Evolutionary conservation across 257 asterid species (phyloP).

Genomic region (Hygrophila difformis): DNA sequence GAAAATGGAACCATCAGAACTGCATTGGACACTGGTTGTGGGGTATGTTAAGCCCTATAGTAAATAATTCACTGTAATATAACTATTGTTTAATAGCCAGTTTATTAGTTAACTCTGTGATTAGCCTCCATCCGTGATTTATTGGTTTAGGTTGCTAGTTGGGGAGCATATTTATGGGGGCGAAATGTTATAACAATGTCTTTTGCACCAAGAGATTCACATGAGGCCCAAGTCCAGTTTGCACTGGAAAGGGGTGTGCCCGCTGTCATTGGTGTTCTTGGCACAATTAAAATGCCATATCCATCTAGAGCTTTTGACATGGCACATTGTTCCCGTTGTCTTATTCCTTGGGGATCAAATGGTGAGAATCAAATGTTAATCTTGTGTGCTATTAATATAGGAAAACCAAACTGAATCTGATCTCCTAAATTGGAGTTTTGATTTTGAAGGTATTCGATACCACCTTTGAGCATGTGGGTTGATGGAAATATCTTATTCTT

Average conservation of each 20-base stretch:
- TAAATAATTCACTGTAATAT: too few species aligned
- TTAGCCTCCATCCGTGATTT: too few species aligned
- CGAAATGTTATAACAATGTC: slow-evolving; percentile 12
- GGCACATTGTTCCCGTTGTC: slow-evolving; percentile 14
- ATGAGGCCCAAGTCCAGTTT: slow-evolving; percentile 17
- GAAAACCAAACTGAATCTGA: too few species aligned
- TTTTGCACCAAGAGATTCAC: slow-evolving; percentile 14
- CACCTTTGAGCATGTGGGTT: neutral
- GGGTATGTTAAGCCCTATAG: neutral
- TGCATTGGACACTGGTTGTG: slow-evolving; percentile 21
- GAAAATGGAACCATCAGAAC: slow-evolving; percentile 13
- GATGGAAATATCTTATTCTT: neutral
- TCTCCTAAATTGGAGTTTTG: too few species aligned
- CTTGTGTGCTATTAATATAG: too few species aligned
- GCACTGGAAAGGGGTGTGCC: slow-evolving; percentile 17
- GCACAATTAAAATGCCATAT: slow-evolving; percentile 9
- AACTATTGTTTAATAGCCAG: too few species aligned
- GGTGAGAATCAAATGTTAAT: too few species aligned
- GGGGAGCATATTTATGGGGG: slow-evolving; percentile 13
- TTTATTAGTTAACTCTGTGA: too few species aligned
- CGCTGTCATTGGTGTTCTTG: slow-evolving; percentile 10
- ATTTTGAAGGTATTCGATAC: too few species aligned
- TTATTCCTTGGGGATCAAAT: slow-evolving; percentile 5
- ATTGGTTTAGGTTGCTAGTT: slow-evolving; percentile 12
- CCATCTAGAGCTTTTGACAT: slow-evolving; percentile 15